Evolutionary conservation across 2,329 filamentous ascomycete species (phyloP), one percentile per base, ranked within the genome.

Genomic region (Trichoderma aggressivum): DNA sequence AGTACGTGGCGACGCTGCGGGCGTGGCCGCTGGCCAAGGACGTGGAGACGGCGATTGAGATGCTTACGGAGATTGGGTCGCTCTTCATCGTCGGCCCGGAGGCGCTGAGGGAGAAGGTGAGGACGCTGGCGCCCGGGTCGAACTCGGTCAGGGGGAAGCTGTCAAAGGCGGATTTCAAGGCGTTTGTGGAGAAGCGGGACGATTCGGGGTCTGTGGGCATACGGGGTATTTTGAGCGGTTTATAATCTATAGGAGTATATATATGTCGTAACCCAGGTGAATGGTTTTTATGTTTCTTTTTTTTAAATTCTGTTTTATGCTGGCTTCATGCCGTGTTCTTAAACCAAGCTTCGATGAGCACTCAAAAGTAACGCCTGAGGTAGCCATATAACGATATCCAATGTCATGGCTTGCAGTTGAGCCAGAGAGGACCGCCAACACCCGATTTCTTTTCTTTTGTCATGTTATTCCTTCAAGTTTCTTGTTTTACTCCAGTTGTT

Each of bases 31-130:
- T 94, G 53, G 86, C 88, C 67, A 90, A 90, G 76, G 89, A 92
- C 53, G 89, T 90, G 62, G 87, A 88, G 75, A 86, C 86, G 28
- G 88, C 89, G 68, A 88, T 98, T 74, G 95, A 99, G 83, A 88
- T 97, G 59, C 83, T 99, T 72, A 91, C 94, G 30, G 96, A 99
- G 84, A 94, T 99, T 71, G 95, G 94, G 12, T 98, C 94, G 78
- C 83, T 99, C 67, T 99, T 99, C 80, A 97, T 99, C 74, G 93
- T 99, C 77, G 93, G 94, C 2, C 89, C 91, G 12, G 92, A 94
- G 80, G 92, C 92, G 43, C 82, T 94, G 72, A 85, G 89, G 63
- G 92, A 94, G 81, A 87, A 92, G 76, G 87, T 90, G 67, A 84
- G 91, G 70, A 89, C 88, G 72, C 81, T 91, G 72, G 85, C 78